Base-by-base conservation (phyloP, 371 early-diverging fungal species). In the Mucor saturninus region DNA sequence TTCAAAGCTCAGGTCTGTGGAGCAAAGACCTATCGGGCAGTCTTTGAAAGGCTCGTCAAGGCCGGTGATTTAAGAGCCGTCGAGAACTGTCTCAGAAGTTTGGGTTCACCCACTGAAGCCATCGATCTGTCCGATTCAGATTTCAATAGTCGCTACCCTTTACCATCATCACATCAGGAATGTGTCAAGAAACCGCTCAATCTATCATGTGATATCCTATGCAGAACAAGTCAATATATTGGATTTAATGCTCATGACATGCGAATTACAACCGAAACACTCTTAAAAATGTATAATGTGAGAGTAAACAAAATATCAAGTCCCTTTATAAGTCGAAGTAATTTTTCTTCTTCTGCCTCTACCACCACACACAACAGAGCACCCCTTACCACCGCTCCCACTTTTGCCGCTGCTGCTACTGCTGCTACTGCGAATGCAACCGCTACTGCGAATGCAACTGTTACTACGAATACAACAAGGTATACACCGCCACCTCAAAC, bases 1-100 rank as follows among this genome's bases (percentile, higher is more conserved):
- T 48, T 15, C 37, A 59, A 50, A 49, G 14, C 4, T 10, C 1
- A 59, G 14, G 37, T 59, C 13, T 35, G 50, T 38, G 21, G 21
- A 37, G 26, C 59, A 2, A 59, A 49, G 28, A 59, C 59, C 2
- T 59, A 59, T 50, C 59, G 37, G 29, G 11, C 59, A 2, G 49
- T 59, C 14, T 59, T 59, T n/a, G 26, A 48, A 48, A 59, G 39
- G 13, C 39, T 59, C 5, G 39, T 59, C 3, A 13, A 35, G 8
- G 5, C 48, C 7, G 59, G 59, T 7, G 50, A 59, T 59, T 49
- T 59, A 28, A 14, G 59, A 21, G 48, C 59, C 10, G 39, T 49
- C 15, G 59, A 59, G n/a, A 29, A 49, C 15, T 59, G 59, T 35
- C 38, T 59, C 11, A 59, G 59, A 10, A 49, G 37, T 13, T 38